Conservation (phyloP, 768 basidiomycete species). For the Lactarius quietus region DNA sequence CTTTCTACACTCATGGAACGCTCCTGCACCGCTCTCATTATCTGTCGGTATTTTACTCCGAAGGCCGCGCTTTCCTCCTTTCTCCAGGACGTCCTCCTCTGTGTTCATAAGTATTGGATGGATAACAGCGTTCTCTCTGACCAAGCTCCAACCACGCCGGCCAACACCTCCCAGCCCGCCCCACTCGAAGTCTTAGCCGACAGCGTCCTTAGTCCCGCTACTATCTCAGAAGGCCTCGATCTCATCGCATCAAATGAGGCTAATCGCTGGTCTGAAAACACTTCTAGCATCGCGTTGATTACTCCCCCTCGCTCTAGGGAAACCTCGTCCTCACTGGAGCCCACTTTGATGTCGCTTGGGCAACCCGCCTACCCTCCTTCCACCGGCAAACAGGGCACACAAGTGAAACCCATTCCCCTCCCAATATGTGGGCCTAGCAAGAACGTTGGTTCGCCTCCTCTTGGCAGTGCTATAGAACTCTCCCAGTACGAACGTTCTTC, state of each 20-base stretch:
- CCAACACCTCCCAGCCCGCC: background rate
- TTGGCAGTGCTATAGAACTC: background rate
- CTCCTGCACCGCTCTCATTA: slow-evolving; percentile 13
- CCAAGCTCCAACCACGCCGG: background rate
- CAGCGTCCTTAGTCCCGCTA: background rate
- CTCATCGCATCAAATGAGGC: background rate
- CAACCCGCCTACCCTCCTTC: background rate
- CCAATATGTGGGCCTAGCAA: background rate
- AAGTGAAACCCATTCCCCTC: background rate
- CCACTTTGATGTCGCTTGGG: background rate
- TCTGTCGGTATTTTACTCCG: slow-evolving; percentile 6
- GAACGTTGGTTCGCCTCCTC: background rate
- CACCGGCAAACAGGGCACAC: background rate
- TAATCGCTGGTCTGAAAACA: background rate
- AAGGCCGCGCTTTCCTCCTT: slow-evolving; percentile 19
- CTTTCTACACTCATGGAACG: slow-evolving; percentile 13
- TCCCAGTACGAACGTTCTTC: background rate
- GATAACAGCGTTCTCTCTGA: background rate
- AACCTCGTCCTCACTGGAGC: background rate
- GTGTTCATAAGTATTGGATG: slow-evolving; percentile 21
- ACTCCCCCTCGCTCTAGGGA: background rate
- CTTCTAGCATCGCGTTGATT: background rate
- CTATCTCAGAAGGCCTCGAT: background rate
- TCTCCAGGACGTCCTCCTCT: slow-evolving; percentile 11
- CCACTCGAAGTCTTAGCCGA: background rate